Base-by-base conservation (phyloP, 805 yeast species). In the Hemisphaericaspora nanyangensis region DNA sequence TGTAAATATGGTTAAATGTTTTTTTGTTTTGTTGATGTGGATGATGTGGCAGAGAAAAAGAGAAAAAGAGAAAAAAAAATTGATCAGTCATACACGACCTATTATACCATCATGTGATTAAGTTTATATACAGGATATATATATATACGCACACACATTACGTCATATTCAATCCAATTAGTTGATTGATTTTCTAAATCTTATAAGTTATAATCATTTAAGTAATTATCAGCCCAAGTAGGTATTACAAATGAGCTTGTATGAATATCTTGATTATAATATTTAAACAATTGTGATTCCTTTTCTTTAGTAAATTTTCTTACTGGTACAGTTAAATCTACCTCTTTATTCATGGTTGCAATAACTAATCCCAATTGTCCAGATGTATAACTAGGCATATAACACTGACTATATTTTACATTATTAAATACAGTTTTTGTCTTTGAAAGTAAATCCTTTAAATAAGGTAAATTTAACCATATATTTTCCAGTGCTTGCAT, bases 341-440 rank as follows among this genome's bases (percentile, higher is more conserved):
- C 63, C 0, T 55, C 30, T 1, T 63, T 48, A 52, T 81, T 76
- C 54, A 80, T 82, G 30, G 82, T 72, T 44, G 91, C 85, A 17
- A 85, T 76, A 58, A 87, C 71, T 40, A 87, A 68, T 1, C 95
- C 95, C 46, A 87, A 72, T 61, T 86, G 95, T 12, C 96, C 96
- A 6, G 91, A 82, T 3, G 96, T 86, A 61, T 87, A 87, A 11
- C 87, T 78, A 29, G 96, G 96, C 60, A 87, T 87, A 50, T 86
- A 82, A 45, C 91, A 82, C 59, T 84, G 86, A 48, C 85, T 74
- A 56, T 84, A 83, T 48, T 73, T 66, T 3, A 81, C 84, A 40
- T 71, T 72, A 11, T 75, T 68, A 56, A 85, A 85, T 2, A 83
- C 86, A 15, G 61, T 54, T 18, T 60, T 52, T 29, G 81, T 81